Percentiles rank a stretch among this genome's conserved stretches.
These are phyloP conservation scores for Pseudoscleropodium purum DNA, from an alignment of 225 moss, liverwort and hornwort genomes.

Conservation along the genomic window DNA sequence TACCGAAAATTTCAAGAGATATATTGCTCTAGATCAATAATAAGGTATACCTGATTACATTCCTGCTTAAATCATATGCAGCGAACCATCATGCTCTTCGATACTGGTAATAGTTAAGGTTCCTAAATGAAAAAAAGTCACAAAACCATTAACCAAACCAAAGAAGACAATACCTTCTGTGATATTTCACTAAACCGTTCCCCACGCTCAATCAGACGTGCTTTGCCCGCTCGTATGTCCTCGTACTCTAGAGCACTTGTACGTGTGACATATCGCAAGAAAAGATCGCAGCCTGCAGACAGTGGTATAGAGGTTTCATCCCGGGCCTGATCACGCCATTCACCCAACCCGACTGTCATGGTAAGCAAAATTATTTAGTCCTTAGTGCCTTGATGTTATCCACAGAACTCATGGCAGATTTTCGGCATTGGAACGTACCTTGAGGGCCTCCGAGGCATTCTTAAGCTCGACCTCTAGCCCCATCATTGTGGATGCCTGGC, in stretches of 20 bases:
- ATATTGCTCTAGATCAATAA: background rate
- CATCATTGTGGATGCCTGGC: conserved; percentile 94
- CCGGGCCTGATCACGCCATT: conserved; percentile 57
- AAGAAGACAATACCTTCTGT: conserved; percentile 46
- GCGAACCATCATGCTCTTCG: background rate
- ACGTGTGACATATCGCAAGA: conserved; percentile 82
- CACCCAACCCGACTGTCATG: conserved; percentile 24
- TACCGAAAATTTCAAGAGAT: background rate
- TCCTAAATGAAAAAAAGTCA: background rate
- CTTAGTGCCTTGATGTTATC: background rate
- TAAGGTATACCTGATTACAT: background rate
- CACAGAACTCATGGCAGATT: background rate
- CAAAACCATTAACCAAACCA: background rate
- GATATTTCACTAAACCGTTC: conserved; percentile 87
- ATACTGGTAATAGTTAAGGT: background rate
- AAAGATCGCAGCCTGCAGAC: conserved; percentile 87
- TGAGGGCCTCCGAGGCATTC: conserved; percentile 72
- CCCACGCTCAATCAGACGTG: conserved; percentile 82
- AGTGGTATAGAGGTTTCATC: conserved; percentile 83
- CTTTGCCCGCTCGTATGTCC: conserved; percentile 71
- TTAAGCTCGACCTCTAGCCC: conserved; percentile 85
- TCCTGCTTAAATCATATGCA: background rate
- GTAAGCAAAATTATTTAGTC: conserved; percentile 9
- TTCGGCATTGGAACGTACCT: conserved; percentile 27
- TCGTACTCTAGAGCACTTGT: conserved; percentile 80